Conservation (phyloP, 129 eudicot genomes). For the Saussurea involucrata region DNA sequence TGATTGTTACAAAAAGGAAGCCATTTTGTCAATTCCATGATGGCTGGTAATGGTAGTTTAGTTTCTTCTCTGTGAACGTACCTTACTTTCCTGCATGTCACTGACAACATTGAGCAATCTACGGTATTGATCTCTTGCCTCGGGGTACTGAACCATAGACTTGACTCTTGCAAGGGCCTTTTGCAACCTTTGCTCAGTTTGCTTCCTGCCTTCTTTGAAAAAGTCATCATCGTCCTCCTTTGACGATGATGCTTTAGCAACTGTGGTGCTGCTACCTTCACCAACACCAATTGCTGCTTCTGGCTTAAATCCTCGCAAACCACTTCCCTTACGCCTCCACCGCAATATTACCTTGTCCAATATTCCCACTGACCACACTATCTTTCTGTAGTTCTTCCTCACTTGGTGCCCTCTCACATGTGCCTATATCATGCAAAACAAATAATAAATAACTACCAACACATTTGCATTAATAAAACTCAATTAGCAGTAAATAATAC, state of each 20-base stretch:
- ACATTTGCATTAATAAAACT: not conserved
- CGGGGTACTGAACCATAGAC: slow-evolving; percentile 97
- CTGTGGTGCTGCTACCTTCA: slow-evolving; percentile 40
- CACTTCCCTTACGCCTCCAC: slow-evolving; percentile 95
- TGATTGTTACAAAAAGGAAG: not conserved
- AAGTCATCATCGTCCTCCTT: slow-evolving; percentile 89
- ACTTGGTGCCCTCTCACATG: slow-evolving; percentile 98
- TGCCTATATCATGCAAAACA: slow-evolving; percentile 46
- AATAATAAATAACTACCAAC: not conserved
- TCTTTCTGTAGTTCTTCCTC: slow-evolving; percentile 79
- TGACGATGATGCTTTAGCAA: slow-evolving; percentile 24
- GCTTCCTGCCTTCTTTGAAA: slow-evolving; percentile 92
- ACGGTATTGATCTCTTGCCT: slow-evolving; percentile 90
- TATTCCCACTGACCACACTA: slow-evolving; percentile 96
- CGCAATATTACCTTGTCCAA: slow-evolving; percentile 89
- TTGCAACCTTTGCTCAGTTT: slow-evolving; percentile 77
- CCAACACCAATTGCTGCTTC: slow-evolving; percentile 58
- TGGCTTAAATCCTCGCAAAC: slow-evolving; percentile 81
- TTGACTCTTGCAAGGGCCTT: slow-evolving; percentile 97
- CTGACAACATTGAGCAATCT: slow-evolving; percentile 86
- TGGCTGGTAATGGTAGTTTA: too few species aligned
- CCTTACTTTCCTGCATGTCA: slow-evolving; percentile 76
- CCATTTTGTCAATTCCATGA: not conserved
- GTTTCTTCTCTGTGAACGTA: slow-evolving; percentile 13
- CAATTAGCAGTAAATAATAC: too few species aligned